Conservation (phyloP, 108 stramenopile genomes). For the Cyclotella atomus region DNA sequence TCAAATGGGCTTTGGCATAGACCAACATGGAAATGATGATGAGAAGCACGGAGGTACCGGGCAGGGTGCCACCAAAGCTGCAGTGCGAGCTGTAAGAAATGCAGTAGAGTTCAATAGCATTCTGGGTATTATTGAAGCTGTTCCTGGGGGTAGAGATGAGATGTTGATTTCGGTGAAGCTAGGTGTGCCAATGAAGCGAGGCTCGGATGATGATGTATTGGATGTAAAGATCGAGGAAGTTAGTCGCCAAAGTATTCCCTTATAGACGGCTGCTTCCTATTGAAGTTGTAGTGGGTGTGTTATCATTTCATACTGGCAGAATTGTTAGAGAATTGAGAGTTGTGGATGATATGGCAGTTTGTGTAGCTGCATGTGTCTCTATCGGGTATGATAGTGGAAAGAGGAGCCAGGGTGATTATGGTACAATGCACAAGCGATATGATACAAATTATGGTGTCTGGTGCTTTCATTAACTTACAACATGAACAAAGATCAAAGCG, state of each 20-base stretch:
- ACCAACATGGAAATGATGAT: constrained; percentile 66
- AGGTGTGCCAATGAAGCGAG: constrained; percentile 50
- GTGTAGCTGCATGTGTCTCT: constrained; percentile 71
- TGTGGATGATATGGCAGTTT: constrained; percentile 65
- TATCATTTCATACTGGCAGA: constrained; percentile 71
- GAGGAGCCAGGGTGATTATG: neutral
- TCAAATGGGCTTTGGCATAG: constrained; percentile 80
- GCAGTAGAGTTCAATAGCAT: constrained; percentile 90
- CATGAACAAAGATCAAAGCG: too few relatives aligned
- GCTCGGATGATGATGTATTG: constrained; percentile 22
- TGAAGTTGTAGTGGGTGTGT: constrained; percentile 61
- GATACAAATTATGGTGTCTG: constrained; percentile 59
- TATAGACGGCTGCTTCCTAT: constrained; percentile 70
- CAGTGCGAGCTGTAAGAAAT: constrained; percentile 77
- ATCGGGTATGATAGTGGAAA: constrained; percentile 63
- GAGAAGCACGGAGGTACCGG: constrained; percentile 16
- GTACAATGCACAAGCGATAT: constrained; percentile 40
- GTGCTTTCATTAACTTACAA: too few relatives aligned
- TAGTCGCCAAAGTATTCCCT: constrained; percentile 67
- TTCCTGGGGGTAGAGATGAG: constrained; percentile 68
- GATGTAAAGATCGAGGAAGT: constrained; percentile 41
- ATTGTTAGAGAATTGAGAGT: constrained; percentile 75
- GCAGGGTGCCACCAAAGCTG: constrained; percentile 73
- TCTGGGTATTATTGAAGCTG: constrained; percentile 75
- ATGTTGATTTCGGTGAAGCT: constrained; percentile 76